These are phyloP conservation scores for Rhododendron vialii DNA, from an alignment of 148 eudicot genomes.

Conservation along the genomic window DNA sequence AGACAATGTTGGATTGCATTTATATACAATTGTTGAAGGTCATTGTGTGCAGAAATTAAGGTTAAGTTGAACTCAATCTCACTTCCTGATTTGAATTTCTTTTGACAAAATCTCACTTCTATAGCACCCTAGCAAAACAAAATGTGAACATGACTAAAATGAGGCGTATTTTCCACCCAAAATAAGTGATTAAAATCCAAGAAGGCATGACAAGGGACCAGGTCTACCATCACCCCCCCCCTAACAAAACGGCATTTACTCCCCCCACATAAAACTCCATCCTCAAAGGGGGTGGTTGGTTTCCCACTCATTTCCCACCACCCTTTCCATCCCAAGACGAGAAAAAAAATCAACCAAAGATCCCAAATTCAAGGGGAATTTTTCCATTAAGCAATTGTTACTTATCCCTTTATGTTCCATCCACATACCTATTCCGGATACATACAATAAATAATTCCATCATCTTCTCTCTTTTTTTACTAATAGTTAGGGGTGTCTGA, in stretches of 20 bases:
- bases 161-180: not conserved
- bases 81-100: not conserved
- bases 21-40: not conserved
- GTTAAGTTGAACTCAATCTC: not conserved
- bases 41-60: not conserved
- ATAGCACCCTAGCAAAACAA: not conserved
- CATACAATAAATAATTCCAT: not conserved
- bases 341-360: slow-evolving; percentile 9
- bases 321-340: not conserved
- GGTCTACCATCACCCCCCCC: slow-evolving; percentile 19
- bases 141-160: not conserved
- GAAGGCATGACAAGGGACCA: slow-evolving; percentile 2
- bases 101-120: not conserved
- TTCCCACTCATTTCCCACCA: slow-evolving; percentile 15
- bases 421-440: not conserved
- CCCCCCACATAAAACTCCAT: slow-evolving; percentile 20
- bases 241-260: slow-evolving; percentile 33
- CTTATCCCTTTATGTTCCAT: not conserved
- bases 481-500: not conserved
- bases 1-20: too few species aligned
- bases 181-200: not conserved
- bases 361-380: slow-evolving; percentile 16
- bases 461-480: too few species aligned
- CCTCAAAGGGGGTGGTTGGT: slow-evolving; percentile 15
- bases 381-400: not conserved